Base-by-base conservation (phyloP, 2,329 filamentous ascomycete genomes). In the Ascochyta fabae region DNA sequence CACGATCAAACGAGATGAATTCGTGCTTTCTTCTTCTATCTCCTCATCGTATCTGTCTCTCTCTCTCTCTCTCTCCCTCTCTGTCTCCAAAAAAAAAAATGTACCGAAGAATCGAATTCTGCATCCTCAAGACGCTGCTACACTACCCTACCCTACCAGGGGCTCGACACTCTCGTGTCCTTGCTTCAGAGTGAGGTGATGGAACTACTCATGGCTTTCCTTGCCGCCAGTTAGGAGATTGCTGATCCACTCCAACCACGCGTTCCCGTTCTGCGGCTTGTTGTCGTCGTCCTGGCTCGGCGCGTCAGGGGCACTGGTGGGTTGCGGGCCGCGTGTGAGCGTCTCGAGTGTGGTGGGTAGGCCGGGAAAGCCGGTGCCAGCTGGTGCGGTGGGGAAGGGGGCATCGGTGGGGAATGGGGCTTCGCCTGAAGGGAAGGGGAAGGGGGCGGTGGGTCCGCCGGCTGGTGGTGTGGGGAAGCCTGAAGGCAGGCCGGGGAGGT, bases 281-380 rank as follows among this genome's bases (percentile, higher is more conserved):
- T 52, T 40, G 22, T 44, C 46, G 10, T 47, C 56, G 9, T 53
- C 51, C 3, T 54, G 19, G 1, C 38, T 44, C 3, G 60, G 50
- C 6, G 23, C 16, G 1, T 42, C 48, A 22, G 61, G 53, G 15
- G 38, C 51, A 41, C 47, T 35, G 6, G 61, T 63, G 6, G 61
- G 61, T 3, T 42, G 40, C 3, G 61, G 59, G 3, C 61, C 61
- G 8, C 57, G 59, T 6, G 61, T 64, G 10, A 60, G 7, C 6
- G 60, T 62, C 29, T 35, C 48, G 13, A 64, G 15, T 3, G 46
- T 55, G 41, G 54, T 29, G 34, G 53, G 35, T 33, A 29, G 26
- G 1, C 54, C 54, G 2, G 54, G 42, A 34, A 50, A 43, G 2
- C 58, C 52, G 2, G 59, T 57, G 10, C 53, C 53, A 1, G 36